These are phyloP conservation scores for Phaffia tasmanica DNA, from an alignment of 768 basidiomycete species.

Conservation along the genomic window DNA sequence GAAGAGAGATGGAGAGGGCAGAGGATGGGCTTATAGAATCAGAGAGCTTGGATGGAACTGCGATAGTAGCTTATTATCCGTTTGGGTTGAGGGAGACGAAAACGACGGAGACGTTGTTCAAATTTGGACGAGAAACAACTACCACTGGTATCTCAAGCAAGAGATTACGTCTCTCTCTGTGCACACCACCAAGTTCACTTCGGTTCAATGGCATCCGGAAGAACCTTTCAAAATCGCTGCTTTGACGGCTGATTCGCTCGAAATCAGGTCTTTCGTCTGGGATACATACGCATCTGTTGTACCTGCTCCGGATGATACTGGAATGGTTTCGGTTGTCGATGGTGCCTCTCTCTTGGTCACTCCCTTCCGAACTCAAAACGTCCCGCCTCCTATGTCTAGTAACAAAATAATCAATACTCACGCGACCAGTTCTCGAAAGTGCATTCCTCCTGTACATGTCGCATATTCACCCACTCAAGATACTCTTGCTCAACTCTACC, in stretches of 20 bases:
- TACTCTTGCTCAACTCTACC: slow-evolving; percentile 56
- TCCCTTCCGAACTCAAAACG: slow-evolving; percentile 83
- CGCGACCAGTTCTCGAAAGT: slow-evolving; percentile 30
- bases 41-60: slow-evolving; percentile 74
- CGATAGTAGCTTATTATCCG: slow-evolving; percentile 69
- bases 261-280: slow-evolving; percentile 56
- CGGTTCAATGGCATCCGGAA: slow-evolving; percentile 81
- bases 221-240: slow-evolving; percentile 53
- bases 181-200: slow-evolving; percentile 51
- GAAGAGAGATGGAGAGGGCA: slow-evolving; percentile 33
- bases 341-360: slow-evolving; percentile 74
- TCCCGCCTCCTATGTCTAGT: slow-evolving; percentile 97
- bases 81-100: slow-evolving; percentile 60
- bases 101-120: slow-evolving; percentile 64
- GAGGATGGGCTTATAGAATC: slow-evolving; percentile 56
- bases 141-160: slow-evolving; percentile 96
- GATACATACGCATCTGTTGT: slow-evolving; percentile 58
- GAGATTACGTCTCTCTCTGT: slow-evolving; percentile 48
- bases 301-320: slow-evolving; percentile 60
- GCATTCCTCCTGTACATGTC: slow-evolving; percentile 51
- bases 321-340: slow-evolving; percentile 77
- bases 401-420: slow-evolving; percentile 38
- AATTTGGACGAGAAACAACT: slow-evolving; percentile 87
- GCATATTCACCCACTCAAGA: slow-evolving; percentile 53
- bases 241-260: slow-evolving; percentile 48